phyloP scores from a whole-genome alignment of 208 protist genomes.

The Acanthamoeba rhysodes region DNA sequence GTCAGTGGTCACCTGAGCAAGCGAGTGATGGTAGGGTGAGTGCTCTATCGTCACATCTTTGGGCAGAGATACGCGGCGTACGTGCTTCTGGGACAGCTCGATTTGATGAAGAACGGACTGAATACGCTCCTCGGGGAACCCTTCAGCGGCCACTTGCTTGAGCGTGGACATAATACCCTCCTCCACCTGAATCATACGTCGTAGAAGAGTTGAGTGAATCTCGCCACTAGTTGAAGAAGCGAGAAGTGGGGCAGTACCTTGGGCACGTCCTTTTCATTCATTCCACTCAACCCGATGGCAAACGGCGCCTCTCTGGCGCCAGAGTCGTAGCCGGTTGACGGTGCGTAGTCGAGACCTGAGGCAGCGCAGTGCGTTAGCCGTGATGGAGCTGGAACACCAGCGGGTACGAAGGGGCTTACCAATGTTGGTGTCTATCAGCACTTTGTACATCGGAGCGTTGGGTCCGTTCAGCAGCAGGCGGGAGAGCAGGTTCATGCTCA shows the following conservation, averaged over 20 bases:
- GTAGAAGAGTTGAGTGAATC: neutral
- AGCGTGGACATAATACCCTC: slow-evolving; percentile 78
- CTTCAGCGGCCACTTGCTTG: slow-evolving; percentile 70
- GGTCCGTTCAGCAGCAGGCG: slow-evolving; percentile 81
- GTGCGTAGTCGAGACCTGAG: slow-evolving; percentile 81
- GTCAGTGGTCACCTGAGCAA: slow-evolving; percentile 61
- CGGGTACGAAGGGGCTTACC: neutral
- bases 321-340: slow-evolving; percentile 83
- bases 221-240: neutral
- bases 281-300: slow-evolving; percentile 78
- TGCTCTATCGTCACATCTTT: neutral
- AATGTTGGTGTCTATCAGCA: slow-evolving; percentile 82
- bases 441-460: slow-evolving; percentile 85
- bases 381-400: neutral
- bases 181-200: slow-evolving; percentile 57
- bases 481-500: slow-evolving; percentile 78
- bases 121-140: slow-evolving; percentile 78
- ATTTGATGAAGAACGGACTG: slow-evolving; percentile 86
- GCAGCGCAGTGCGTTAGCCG: neutral
- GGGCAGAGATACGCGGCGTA: neutral
- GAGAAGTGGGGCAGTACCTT: neutral
- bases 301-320: slow-evolving; percentile 75
- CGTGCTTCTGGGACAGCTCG: slow-evolving; percentile 85
- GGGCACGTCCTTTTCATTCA: slow-evolving; percentile 80
- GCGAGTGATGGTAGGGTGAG: neutral